These are phyloP conservation scores for Amphirosellinia nigrospora DNA, from an alignment of 495 filamentous ascomycete species.

Conservation along the genomic window DNA sequence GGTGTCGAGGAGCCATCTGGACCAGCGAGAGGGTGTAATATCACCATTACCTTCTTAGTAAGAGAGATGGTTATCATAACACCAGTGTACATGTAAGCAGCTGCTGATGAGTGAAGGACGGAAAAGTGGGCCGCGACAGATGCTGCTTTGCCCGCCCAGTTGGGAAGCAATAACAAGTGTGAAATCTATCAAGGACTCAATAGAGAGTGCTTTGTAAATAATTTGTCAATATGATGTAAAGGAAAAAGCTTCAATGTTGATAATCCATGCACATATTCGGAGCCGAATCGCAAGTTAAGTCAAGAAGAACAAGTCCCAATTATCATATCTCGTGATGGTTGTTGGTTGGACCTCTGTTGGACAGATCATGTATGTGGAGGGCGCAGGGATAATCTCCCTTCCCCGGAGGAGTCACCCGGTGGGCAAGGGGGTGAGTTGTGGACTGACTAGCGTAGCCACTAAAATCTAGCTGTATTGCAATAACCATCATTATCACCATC, in stretches of 20 bases:
- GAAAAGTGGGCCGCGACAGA: background rate
- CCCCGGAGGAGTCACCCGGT: conserved; percentile 17
- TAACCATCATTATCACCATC: background rate
- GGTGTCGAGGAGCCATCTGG: conserved; percentile 92
- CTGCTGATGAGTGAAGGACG: background rate
- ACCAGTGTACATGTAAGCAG: background rate
- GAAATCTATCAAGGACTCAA: background rate
- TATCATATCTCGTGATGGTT: background rate
- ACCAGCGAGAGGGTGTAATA: conserved; percentile 80
- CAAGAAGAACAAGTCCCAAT: background rate
- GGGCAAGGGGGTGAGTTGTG: background rate
- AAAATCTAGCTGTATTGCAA: background rate
- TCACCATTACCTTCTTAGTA: background rate
- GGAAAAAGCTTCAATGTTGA: background rate
- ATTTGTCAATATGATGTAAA: conserved; percentile 1
- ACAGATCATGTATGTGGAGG: background rate
- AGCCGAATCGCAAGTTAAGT: background rate
- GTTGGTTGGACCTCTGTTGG: background rate
- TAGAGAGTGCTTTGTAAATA: background rate
- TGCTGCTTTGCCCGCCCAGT: background rate
- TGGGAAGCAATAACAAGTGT: background rate
- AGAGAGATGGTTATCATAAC: background rate
- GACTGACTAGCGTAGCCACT: background rate
- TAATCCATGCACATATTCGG: background rate
- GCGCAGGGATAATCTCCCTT: background rate